A percentile compares a stretch with the other conserved stretches of the same genome.
Evolutionary conservation across 2,329 filamentous ascomycete genomes (phyloP).

Genomic region (Tolypocladium amazonense): DNA sequence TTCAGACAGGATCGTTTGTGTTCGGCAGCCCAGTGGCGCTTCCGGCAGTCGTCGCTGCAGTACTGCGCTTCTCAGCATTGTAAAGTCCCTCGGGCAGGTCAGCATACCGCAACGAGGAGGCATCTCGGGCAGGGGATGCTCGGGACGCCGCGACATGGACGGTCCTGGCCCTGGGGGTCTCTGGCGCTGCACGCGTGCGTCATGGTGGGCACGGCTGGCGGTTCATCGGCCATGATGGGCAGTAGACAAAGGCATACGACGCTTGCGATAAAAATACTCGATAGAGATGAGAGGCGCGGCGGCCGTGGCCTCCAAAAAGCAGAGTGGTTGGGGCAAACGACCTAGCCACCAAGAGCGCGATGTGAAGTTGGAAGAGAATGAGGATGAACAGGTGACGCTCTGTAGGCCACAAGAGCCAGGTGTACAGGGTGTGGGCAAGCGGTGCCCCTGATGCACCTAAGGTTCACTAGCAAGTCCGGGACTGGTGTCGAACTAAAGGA

Average conservation of each 20-base stretch:
- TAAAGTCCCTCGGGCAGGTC: neutral
- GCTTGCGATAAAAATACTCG: neutral
- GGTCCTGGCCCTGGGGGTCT: neutral
- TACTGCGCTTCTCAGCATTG: constrained; percentile 7
- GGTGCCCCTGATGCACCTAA: too few species aligned
- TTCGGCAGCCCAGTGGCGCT: neutral
- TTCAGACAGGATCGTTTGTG: constrained; percentile 5
- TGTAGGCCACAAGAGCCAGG: too few species aligned
- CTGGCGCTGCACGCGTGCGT: constrained; percentile 5
- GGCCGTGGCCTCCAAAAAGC: neutral
- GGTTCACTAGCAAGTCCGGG: too few species aligned
- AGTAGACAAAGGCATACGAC: too few species aligned
- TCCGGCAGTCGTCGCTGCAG: constrained; percentile 9
- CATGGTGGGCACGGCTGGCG: neutral
- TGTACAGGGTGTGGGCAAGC: too few species aligned
- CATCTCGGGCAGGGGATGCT: constrained; percentile 9
- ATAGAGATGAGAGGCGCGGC: neutral
- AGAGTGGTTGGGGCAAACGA: neutral
- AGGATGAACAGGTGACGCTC: too few species aligned
- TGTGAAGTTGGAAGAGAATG: neutral
- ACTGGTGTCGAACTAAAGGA: neutral
- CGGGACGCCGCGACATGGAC: constrained; percentile 2
- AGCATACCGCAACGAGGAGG: constrained; percentile 10
- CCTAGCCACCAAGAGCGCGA: neutral
- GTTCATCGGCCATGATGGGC: neutral